These are phyloP conservation scores for Hanseniaspora clermontiae DNA, from an alignment of 805 yeast genomes.

Conservation along the genomic window DNA sequence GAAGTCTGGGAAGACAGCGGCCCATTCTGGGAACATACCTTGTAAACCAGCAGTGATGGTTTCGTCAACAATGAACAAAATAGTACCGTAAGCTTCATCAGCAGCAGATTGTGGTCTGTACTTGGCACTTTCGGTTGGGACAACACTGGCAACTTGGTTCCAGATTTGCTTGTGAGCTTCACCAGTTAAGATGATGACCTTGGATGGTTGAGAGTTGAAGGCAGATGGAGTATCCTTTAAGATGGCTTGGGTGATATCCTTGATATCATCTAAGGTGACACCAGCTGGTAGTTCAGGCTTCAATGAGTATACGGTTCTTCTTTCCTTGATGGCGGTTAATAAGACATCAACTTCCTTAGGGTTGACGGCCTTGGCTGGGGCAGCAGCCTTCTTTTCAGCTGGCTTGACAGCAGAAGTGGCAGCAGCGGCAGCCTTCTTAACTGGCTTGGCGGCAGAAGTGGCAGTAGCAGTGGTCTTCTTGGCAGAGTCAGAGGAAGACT, in stretches of 20 bases:
- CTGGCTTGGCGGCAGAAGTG: constrained; percentile 3
- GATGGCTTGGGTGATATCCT: constrained; percentile 32
- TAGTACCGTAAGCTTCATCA: constrained; percentile 39
- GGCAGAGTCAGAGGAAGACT: neutral
- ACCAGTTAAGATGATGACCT: constrained; percentile 39
- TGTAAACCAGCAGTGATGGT: constrained; percentile 31
- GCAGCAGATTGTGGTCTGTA: constrained; percentile 34
- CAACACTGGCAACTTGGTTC: constrained; percentile 31
- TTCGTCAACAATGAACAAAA: constrained; percentile 38
- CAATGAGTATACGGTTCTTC: constrained; percentile 39
- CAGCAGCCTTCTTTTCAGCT: neutral
- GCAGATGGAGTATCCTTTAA: constrained; percentile 40
- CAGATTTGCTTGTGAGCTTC: constrained; percentile 36
- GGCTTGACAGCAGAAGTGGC: constrained; percentile 3
- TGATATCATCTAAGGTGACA: constrained; percentile 31
- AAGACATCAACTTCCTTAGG: constrained; percentile 14
- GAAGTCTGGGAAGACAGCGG: constrained; percentile 36
- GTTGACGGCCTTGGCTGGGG: constrained; percentile 11
- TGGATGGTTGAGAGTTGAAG: constrained; percentile 40
- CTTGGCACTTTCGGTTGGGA: constrained; percentile 29
- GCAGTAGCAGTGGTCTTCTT: neutral
- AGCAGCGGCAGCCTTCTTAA: neutral
- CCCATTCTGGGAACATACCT: constrained; percentile 33
- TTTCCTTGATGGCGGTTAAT: constrained; percentile 28
- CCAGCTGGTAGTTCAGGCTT: constrained; percentile 34